Percentiles rank a stretch among this genome's conserved stretches.
These are phyloP conservation scores for Penicillium tannophilum DNA, from an alignment of 495 filamentous ascomycete genomes.

Conservation along the genomic window DNA sequence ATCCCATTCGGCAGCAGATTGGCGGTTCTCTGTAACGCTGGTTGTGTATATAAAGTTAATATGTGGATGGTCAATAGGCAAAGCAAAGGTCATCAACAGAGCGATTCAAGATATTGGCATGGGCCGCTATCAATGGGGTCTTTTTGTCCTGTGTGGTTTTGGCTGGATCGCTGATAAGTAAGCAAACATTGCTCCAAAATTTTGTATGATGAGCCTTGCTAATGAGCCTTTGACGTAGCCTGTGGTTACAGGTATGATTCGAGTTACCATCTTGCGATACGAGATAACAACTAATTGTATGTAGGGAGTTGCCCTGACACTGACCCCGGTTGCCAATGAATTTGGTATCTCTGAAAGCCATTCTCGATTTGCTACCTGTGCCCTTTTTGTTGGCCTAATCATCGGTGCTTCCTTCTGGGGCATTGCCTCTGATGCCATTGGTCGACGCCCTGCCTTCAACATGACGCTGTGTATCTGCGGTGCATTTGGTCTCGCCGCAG, in stretches of 20 bases:
- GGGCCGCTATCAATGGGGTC: slow-evolving; percentile 80
- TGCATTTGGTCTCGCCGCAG: slow-evolving; percentile 56
- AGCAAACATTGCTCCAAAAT: slow-evolving; percentile 8
- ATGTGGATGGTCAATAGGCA: slow-evolving; percentile 27
- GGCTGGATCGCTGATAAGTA: slow-evolving; percentile 68
- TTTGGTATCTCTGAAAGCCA: slow-evolving; percentile 45
- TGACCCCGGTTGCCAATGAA: slow-evolving; percentile 43
- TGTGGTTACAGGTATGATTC: slow-evolving; percentile 40
- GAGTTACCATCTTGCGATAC: neutral
- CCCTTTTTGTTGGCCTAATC: slow-evolving; percentile 52
- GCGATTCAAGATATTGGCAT: slow-evolving; percentile 70
- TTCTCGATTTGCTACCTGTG: slow-evolving; percentile 51
- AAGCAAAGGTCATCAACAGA: slow-evolving; percentile 31
- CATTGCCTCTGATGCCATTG: slow-evolving; percentile 59
- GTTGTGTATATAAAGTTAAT: neutral
- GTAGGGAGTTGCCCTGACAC: slow-evolving; percentile 53
- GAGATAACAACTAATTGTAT: slow-evolving; percentile 13
- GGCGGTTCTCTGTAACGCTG: neutral
- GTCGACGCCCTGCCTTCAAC: slow-evolving; percentile 62
- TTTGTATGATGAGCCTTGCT: slow-evolving; percentile 10
- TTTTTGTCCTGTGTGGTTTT: slow-evolving; percentile 77
- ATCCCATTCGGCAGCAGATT: neutral
- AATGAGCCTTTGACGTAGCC: slow-evolving; percentile 22
- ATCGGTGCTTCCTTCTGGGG: slow-evolving; percentile 64
- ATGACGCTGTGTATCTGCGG: slow-evolving; percentile 56